Conservation (phyloP, 2,329 filamentous ascomycete genomes). For the Colletotrichum aenigma region DNA sequence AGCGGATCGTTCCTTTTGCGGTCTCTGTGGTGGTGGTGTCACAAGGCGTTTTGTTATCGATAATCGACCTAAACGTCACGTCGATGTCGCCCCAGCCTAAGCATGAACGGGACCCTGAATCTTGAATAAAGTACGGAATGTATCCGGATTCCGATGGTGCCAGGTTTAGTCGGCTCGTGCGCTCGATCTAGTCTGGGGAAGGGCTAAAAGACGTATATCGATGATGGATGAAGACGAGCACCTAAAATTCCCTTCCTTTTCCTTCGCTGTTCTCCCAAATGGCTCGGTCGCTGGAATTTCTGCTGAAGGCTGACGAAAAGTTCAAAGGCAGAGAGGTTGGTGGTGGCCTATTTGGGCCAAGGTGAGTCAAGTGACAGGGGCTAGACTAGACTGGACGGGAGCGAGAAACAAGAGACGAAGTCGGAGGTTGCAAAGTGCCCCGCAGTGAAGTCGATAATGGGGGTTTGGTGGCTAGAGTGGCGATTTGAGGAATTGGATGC, state of each 20-base stretch:
- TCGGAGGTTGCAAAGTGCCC: conserved; percentile 9
- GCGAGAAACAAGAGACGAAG: conserved; percentile 4
- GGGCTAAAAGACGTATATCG: not conserved
- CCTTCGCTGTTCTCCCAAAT: not conserved
- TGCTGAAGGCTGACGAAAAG: not conserved
- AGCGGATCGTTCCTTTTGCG: not conserved
- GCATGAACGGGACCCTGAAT: conserved; percentile 12
- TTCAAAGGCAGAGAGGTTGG: not conserved
- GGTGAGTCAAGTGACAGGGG: not conserved
- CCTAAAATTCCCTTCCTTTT: not conserved
- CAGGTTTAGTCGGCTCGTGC: not conserved
- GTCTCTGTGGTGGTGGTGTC: not conserved
- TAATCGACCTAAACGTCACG: conserved; percentile 1
- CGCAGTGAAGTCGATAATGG: not conserved
- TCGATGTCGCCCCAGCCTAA: not conserved
- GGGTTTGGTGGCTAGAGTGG: not conserved
- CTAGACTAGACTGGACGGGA: not conserved
- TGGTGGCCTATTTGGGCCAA: not conserved
- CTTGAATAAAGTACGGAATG: not conserved
- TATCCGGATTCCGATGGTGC: not conserved
- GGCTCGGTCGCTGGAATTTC: not conserved
- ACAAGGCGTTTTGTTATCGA: not conserved
- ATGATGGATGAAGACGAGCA: not conserved
- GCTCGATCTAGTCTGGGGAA: not conserved
- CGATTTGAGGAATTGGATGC: not conserved